Evolutionary conservation across 495 filamentous ascomycete species (phyloP).

Genomic region (Podospora australis): DNA sequence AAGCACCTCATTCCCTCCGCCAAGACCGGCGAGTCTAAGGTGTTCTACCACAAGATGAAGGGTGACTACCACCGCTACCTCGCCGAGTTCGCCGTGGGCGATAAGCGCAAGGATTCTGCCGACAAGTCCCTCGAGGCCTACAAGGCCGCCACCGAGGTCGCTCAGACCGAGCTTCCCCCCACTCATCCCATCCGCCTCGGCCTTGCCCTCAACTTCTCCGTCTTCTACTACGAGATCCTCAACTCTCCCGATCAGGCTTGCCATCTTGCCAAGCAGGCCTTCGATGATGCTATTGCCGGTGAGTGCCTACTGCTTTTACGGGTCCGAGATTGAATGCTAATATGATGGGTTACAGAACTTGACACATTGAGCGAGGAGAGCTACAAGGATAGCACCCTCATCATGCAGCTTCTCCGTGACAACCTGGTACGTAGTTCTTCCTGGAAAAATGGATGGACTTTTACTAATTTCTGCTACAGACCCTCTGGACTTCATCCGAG

Average conservation of each 20-base stretch:
- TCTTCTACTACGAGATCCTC: conserved; percentile 99
- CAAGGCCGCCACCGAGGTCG: conserved; percentile 99
- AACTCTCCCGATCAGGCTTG: conserved; percentile 98
- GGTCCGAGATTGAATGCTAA: no score
- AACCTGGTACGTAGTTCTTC: conserved; percentile 69
- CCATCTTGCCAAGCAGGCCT: conserved; percentile 98
- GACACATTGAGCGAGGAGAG: conserved; percentile 98
- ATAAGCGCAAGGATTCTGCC: conserved; percentile 97
- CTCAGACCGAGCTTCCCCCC: conserved; percentile 92
- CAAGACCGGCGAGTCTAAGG: conserved; percentile 97
- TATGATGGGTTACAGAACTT: conserved; percentile 96
- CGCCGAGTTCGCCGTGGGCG: conserved; percentile 95
- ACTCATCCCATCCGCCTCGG: conserved; percentile 98
- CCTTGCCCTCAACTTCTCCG: conserved; percentile 98
- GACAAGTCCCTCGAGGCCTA: conserved; percentile 97
- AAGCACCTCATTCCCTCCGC: conserved; percentile 95
- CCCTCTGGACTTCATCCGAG: conserved; percentile 99
- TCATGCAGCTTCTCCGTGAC: conserved; percentile 99
- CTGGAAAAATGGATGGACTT: not conserved
- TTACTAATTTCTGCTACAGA: conserved; percentile 47
- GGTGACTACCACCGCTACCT: conserved; percentile 99
- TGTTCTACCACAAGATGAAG: conserved; percentile 99
- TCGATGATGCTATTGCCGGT: conserved; percentile 91
- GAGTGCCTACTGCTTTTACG: no score
- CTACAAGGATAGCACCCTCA: conserved; percentile 99